Conservation (phyloP, 2,329 filamentous ascomycete species). For the Hypoxylon sp. region DNA sequence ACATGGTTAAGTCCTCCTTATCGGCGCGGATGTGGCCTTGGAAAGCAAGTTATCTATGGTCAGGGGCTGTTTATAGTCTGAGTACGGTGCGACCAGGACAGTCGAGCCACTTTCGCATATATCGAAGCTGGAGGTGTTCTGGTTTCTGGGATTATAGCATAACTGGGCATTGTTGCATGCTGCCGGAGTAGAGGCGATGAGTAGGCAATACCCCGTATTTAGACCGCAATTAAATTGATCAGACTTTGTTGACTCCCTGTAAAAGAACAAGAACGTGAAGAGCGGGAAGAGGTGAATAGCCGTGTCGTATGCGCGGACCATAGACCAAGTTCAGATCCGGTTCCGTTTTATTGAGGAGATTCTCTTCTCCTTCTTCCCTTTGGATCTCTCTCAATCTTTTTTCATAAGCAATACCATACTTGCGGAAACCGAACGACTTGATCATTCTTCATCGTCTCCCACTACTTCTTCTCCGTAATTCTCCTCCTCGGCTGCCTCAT, state of each 20-base stretch:
- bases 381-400: not conserved
- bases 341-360: not conserved
- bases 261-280: not conserved
- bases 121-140: constrained; percentile 28
- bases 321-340: not conserved
- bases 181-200: constrained; percentile 40
- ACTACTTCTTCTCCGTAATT: constrained; percentile 88
- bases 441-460: constrained; percentile 71
- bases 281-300: not conserved
- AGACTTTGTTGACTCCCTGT: constrained; percentile 3
- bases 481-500: constrained; percentile 76
- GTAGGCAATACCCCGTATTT: constrained; percentile 46
- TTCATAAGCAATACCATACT: not conserved
- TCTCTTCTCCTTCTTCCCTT: not conserved
- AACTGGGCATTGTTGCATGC: constrained; percentile 33
- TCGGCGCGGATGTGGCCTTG: not conserved
- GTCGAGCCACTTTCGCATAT: constrained; percentile 22
- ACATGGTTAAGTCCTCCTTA: constrained; percentile 37
- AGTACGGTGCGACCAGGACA: constrained; percentile 6
- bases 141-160: constrained; percentile 22
- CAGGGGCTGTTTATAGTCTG: constrained; percentile 4
- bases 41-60: not conserved
- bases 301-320: not conserved
- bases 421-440: not conserved
- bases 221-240: constrained; percentile 35